Evolutionary conservation across 495 filamentous ascomycete genomes (phyloP), one percentile per base, ranked within the genome.

Genomic region (Neurospora terricola): DNA sequence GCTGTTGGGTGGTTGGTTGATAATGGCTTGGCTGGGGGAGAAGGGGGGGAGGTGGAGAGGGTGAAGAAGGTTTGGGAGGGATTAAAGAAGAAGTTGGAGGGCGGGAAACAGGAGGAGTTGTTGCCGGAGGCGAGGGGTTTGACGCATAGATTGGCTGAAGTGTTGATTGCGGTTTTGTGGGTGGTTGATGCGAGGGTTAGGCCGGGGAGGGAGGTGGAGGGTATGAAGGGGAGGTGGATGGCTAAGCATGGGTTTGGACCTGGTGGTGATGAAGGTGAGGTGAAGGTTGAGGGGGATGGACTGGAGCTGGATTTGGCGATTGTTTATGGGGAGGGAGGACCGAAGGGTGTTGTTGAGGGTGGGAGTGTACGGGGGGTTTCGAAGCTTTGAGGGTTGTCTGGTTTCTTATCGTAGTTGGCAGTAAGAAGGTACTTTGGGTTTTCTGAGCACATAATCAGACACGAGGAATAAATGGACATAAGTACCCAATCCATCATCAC

Each of bases 1-100:
- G 81, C 78, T n/a, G 76, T 89, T 72, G 80, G 75, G 1, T 78
- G 77, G 45, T 81, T 84, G 73, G 75, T 87, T 18, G 36, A 39
- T 18, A 45, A 0, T 1, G 72, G 48, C 2, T 21, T 69, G 16
- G 40, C 42, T 18, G 23, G 16, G 12, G n/a, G n/a, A n/a, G n/a
- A n/a, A n/a, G n/a, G n/a, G n/a, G n/a, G n/a, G n/a, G n/a, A n/a
- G n/a, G n/a, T n/a, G n/a, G 48, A 45, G 34, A 70, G 42, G 4
- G 23, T 75, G 10, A 43, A 34, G 34, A 71, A 37, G 68, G 71
- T 72, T 39, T 84, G 81, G 80, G 72, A 76, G 0, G 62, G 16
- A 12, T 12, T 83, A 12, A 77, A 69, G 71, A 71, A 12, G 4
- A 68, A 68, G 48, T 11, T 83, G 12, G 76, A 73, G 10, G 34